Conservation (phyloP, 768 basidiomycete genomes). For the Leccinum barrowsii region DNA sequence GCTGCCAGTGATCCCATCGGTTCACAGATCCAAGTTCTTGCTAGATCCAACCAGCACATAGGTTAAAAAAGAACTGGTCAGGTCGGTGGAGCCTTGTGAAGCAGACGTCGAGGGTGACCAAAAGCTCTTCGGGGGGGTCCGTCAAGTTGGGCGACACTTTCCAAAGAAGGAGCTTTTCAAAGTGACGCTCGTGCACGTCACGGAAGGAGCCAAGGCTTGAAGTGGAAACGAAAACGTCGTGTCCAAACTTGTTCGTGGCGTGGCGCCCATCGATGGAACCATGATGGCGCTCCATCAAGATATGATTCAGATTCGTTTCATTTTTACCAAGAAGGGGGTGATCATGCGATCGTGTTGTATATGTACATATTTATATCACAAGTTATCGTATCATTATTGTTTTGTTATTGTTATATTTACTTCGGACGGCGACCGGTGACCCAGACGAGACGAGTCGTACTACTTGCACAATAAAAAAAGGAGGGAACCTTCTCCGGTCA, state of each 20-base stretch:
- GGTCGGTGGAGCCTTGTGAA: no score
- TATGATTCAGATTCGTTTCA: neutral
- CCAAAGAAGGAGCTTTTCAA: neutral
- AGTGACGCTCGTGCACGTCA: neutral
- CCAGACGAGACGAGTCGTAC: neutral
- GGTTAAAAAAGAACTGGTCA: neutral
- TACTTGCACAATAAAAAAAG: neutral
- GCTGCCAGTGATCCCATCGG: neutral
- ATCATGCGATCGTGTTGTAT: neutral
- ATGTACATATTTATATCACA: neutral
- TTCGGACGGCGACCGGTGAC: neutral
- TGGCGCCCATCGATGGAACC: neutral
- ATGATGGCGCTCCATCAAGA: neutral
- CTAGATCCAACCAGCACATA: neutral
- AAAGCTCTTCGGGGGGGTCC: no score
- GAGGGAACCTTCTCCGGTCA: neutral
- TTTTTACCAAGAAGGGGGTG: neutral
- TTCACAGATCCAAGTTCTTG: neutral
- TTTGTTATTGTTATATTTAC: no score
- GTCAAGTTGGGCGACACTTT: neutral
- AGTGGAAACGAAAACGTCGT: neutral
- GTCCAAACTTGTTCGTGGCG: neutral
- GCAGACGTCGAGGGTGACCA: no score
- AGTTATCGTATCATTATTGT: no score
- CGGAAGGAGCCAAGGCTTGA: neutral